Evolutionary conservation across 1,139 yeast genomes (phyloP), one percentile per base, ranked within the genome.

Genomic region (Kurtzmaniella natalensis): DNA sequence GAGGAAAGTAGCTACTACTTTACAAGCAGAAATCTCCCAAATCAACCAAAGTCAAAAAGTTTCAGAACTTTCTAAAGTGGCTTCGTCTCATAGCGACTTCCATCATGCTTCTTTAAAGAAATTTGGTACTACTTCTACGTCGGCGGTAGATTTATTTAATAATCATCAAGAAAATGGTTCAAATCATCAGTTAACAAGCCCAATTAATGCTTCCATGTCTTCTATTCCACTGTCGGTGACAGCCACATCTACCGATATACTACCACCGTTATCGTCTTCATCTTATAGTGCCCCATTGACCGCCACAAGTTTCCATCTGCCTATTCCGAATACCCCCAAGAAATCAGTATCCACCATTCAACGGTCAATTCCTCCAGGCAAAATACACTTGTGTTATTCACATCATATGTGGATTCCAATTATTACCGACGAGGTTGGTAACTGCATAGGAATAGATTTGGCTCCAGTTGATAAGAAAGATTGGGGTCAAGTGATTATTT

Each of bases 381-480:
- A 78, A 7, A 66, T 88, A 21, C 85, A 83, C 50, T 67, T 72
- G 3, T 78, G 76, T 1, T 89, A 85, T 59, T 92, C 96, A 2
- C 88, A 87, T 55, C 79, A 87, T 5, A 78, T 75, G 51, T 89
- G 97, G 97, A 81, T 89, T 36, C 97, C 97, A 2, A 58, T 89
- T 29, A 76, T 87, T 15, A 85, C 94, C 9, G 97, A 89, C 54
- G 79, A 77, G 39, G 81, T 84, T 8, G 97, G 97, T 14, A 89
- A 89, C 59, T 87, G 87, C 51, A 79, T 89, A 35, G 97, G 89
- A 32, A 70, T 89, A 10, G 97, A 89, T 57, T 67, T 89, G 40
- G 83, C 92, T 2, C 96, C 96, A 1, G 95, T 86, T 3, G 66
- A 77, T 3, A 59, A 64, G 13, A 95, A 95, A 21, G 66, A 60